phyloP scores from a whole-genome alignment of 2,329 filamentous ascomycete genomes.

The Curvularia sp. region DNA sequence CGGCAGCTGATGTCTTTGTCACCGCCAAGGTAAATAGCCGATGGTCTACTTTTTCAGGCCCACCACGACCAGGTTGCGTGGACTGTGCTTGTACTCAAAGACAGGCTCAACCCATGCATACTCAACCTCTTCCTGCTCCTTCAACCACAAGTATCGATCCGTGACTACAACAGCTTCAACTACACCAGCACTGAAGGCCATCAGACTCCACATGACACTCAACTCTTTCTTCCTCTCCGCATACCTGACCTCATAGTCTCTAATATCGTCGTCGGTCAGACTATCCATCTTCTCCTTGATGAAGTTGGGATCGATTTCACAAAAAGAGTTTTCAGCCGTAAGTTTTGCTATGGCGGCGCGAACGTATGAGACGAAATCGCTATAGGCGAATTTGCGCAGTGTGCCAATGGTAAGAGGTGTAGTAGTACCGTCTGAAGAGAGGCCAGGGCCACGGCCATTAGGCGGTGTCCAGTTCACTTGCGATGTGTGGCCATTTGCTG shows the following conservation, averaged over 20 bases:
- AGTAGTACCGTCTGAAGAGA: slow-evolving; percentile 62
- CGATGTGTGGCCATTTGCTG: slow-evolving; percentile 44
- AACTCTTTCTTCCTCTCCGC: slow-evolving; percentile 77
- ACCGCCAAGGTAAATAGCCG: not conserved
- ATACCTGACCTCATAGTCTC: slow-evolving; percentile 72
- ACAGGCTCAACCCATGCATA: slow-evolving; percentile 91
- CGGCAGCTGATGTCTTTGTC: not conserved
- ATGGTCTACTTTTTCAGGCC: slow-evolving; percentile 72
- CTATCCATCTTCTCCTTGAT: slow-evolving; percentile 70
- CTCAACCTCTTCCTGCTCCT: slow-evolving; percentile 74
- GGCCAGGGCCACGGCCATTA: slow-evolving; percentile 58
- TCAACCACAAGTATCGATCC: slow-evolving; percentile 87
- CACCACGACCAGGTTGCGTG: slow-evolving; percentile 90
- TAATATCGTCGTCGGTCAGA: slow-evolving; percentile 78
- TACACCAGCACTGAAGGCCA: slow-evolving; percentile 92
- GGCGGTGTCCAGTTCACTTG: slow-evolving; percentile 47
- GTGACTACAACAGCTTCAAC: slow-evolving; percentile 89
- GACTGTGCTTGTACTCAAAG: slow-evolving; percentile 86
- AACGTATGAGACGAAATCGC: slow-evolving; percentile 77
- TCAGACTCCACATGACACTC: slow-evolving; percentile 88
- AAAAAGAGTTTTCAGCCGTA: slow-evolving; percentile 42
- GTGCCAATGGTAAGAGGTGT: slow-evolving; percentile 87
- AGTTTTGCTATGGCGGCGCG: slow-evolving; percentile 82
- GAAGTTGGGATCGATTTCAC: slow-evolving; percentile 51
- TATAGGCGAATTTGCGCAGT: slow-evolving; percentile 80